These are phyloP conservation scores for Fusarium multiceps DNA, from an alignment of 2,329 filamentous ascomycete species.

Conservation along the genomic window DNA sequence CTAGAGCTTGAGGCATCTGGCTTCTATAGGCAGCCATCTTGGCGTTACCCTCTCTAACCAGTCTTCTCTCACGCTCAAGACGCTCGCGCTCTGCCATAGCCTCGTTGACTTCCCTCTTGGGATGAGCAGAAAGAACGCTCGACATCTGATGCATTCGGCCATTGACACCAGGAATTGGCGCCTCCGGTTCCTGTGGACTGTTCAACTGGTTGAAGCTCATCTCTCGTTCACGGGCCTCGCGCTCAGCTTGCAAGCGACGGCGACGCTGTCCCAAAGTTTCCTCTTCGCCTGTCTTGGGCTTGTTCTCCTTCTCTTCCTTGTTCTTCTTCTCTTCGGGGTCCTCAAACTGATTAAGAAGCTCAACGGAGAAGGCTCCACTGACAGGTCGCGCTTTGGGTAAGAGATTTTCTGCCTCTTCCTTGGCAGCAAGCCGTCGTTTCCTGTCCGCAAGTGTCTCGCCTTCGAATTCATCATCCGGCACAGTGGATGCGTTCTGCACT, in stretches of 20 bases:
- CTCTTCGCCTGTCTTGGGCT: conserved; percentile 62
- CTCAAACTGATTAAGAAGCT: conserved; percentile 74
- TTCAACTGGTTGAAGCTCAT: conserved; percentile 55
- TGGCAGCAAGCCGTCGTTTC: conserved; percentile 71
- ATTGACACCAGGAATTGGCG: conserved; percentile 34
- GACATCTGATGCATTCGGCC: conserved; percentile 64
- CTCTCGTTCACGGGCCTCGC: conserved; percentile 70
- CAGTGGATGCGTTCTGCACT: conserved; percentile 42
- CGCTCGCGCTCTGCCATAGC: conserved; percentile 56
- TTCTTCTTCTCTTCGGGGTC: conserved; percentile 58
- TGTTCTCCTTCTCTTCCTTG: conserved; percentile 51
- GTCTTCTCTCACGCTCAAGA: conserved; percentile 56
- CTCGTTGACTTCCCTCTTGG: conserved; percentile 54
- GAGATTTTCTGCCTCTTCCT: conserved; percentile 58
- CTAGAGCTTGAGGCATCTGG: conserved; percentile 61
- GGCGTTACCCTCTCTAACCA: conserved; percentile 57
- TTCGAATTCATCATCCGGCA: conserved; percentile 68
- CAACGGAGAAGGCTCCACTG: conserved; percentile 73
- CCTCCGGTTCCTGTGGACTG: conserved; percentile 15
- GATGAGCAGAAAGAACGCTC: conserved; percentile 64
- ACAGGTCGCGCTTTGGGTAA: conserved; percentile 68
- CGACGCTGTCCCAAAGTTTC: conserved; percentile 84
- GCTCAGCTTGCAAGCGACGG: conserved; percentile 76
- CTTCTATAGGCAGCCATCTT: conserved; percentile 61
- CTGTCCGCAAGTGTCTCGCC: conserved; percentile 75